A percentile compares a stretch with the other conserved stretches of the same genome.
Conservation (phyloP, 2,329 filamentous ascomycete genomes). For the Diaporthe velutina region DNA sequence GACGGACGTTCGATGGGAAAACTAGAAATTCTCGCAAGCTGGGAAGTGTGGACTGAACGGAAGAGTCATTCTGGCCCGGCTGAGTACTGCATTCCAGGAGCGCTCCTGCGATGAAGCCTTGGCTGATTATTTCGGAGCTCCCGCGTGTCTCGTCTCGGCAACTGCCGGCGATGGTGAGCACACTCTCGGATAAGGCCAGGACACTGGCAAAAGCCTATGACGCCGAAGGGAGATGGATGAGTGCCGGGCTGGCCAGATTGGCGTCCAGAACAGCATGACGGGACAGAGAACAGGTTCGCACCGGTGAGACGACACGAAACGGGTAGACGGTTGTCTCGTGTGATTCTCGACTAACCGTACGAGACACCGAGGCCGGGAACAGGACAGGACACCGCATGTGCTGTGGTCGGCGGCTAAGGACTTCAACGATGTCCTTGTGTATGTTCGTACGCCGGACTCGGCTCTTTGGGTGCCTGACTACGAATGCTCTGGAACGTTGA, state of each 20-base stretch:
- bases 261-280: neutral
- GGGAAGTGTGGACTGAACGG: neutral
- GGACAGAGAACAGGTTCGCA: neutral
- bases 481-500: neutral
- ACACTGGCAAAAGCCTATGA: neutral
- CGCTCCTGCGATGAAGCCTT: neutral
- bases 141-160: constrained; percentile 5
- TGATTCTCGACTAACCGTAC: too few species aligned
- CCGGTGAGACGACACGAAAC: neutral
- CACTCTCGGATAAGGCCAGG: neutral
- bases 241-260: neutral
- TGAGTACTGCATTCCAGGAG: too few species aligned
- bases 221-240: neutral
- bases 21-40: neutral
- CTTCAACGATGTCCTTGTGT: neutral
- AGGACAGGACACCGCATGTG: neutral
- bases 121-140: neutral
- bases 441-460: neutral
- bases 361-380: neutral
- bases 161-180: neutral
- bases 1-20: neutral
- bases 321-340: neutral
- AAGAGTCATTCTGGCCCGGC: neutral
- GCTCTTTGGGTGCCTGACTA: neutral
- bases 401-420: neutral